Conservation (phyloP, 177 flowering plant genomes). For the Vitis hybrid region DNA sequence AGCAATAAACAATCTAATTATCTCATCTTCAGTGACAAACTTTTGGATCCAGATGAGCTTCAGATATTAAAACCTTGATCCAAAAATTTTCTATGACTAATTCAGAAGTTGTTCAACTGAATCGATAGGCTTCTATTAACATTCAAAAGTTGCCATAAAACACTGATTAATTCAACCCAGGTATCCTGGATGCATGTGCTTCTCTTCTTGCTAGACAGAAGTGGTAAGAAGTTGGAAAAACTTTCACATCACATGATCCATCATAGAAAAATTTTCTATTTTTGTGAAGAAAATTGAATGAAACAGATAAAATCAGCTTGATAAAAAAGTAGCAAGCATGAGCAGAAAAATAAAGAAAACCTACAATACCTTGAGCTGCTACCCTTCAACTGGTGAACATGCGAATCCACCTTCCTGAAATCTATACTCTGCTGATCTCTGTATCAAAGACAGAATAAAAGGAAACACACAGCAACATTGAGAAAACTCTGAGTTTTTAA, state of each 20-base stretch:
- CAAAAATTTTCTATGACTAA: too few relatives aligned
- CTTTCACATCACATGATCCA: not conserved
- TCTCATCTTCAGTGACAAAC: too few relatives aligned
- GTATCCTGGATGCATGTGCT: not conserved
- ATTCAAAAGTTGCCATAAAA: not conserved
- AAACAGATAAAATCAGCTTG: not conserved
- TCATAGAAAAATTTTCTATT: not conserved
- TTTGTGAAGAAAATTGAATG: not conserved
- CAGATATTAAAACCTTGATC: too few relatives aligned
- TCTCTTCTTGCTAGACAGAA: not conserved
- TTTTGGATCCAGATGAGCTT: too few relatives aligned
- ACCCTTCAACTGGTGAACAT: slow-evolving; percentile 48
- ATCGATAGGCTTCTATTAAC: not conserved
- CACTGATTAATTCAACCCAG: not conserved
- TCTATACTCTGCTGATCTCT: slow-evolving; percentile 34
- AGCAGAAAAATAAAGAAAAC: not conserved
- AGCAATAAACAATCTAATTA: too few relatives aligned
- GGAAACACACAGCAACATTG: not conserved
- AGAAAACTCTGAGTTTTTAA: not conserved
- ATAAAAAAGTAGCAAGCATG: not conserved
- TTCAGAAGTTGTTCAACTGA: too few relatives aligned
- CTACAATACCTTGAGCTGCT: slow-evolving; percentile 41
- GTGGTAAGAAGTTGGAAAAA: not conserved
- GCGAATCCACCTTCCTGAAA: slow-evolving; percentile 32
- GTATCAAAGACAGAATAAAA: not conserved